Evolutionary conservation across 176 grass and related monocot species (phyloP), one percentile per base, ranked within the genome.

Genomic region (Zea mays): DNA sequence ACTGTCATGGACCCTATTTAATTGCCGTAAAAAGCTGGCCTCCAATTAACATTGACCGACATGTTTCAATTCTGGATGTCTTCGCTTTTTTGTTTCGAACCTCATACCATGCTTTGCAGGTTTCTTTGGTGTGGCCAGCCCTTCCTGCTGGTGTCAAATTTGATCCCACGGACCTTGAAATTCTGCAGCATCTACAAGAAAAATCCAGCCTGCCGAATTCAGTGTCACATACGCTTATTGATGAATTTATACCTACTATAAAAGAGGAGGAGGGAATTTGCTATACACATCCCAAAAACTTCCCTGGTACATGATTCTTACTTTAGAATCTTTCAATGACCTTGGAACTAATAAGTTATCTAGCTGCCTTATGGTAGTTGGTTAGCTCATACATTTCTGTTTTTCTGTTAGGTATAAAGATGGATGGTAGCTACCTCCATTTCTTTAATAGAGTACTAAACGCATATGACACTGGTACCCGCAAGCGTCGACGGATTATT

Each of bases 261-360:
- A 52, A 77, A 46, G 36, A 87, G 12, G 15, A 19, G 8, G 75
- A 87, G 27, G 92, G 96, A 77, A 99, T 99, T 70, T 95, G 88
- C 64, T 99, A 95, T 72, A 95, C 87, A 15, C 92, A 99, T 78
- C 96, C 92, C 4, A 46, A 89, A 90, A 95, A 99, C 84, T 88
- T 99, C 36, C 96, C 96, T 17, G 92, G 96, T 93, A 88, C 45
- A 59, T 8, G 67, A 44, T 81, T 58, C n/a, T 57, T 78, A 38
- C 8, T 66, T 69, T 84, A 7, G 1, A 55, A 10, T 47, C 42
- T 6, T 47, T 39, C 65, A 43, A 6, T 46, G 65, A 40, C 1
- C 65, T 65, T 62, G 34, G n/a, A 78, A 36, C 36, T 34, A 44
- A 43, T 17, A 64, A 76, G 19, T 60, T 56, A 58, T 33, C 34